These are phyloP conservation scores for Dactylellina sp. DNA, from an alignment of 2,329 filamentous ascomycete species.

Conservation along the genomic window DNA sequence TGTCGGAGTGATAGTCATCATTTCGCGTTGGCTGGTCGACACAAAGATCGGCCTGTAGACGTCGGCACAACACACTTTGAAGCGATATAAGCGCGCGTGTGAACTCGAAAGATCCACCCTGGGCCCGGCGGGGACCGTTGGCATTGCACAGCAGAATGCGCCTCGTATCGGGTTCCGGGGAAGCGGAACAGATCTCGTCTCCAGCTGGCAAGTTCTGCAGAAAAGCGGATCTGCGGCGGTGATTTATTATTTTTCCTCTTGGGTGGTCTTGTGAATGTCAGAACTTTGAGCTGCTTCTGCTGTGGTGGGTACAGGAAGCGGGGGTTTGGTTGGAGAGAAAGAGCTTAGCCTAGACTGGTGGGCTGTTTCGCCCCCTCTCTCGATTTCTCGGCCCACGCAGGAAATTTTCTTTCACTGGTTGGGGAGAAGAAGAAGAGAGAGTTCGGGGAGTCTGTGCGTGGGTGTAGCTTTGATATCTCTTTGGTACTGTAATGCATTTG, in stretches of 20 bases:
- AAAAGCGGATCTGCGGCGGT: conserved; percentile 52
- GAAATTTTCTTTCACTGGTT: too few species aligned
- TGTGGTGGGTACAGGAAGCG: conserved; percentile 9
- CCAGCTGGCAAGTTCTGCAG: conserved; percentile 35
- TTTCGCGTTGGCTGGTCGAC: neutral
- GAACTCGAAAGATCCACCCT: neutral
- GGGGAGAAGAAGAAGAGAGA: too few species aligned
- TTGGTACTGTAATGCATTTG: neutral
- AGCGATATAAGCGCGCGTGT: conserved; percentile 44
- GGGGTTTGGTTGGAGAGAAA: conserved; percentile 24
- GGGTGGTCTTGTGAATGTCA: conserved; percentile 1
- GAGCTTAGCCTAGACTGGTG: conserved; percentile 49
- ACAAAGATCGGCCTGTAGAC: conserved; percentile 5
- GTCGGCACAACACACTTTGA: conserved; percentile 20
- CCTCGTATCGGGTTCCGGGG: conserved; percentile 49
- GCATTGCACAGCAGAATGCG: conserved; percentile 24
- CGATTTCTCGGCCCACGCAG: too few species aligned
- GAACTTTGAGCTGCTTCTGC: conserved; percentile 9
- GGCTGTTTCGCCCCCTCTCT: conserved; percentile 14
- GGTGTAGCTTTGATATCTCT: neutral
- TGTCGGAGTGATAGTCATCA: conserved; percentile 12
- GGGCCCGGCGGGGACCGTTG: too few species aligned
- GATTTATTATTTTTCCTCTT: conserved; percentile 3
- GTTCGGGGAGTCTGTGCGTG: conserved; percentile 6
- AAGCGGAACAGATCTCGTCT: conserved; percentile 55